Percentiles rank a stretch among this genome's conserved stretches.
phyloP scores from a whole-genome alignment of 495 filamentous ascomycete genomes.

The Coniosporium apollinis region DNA sequence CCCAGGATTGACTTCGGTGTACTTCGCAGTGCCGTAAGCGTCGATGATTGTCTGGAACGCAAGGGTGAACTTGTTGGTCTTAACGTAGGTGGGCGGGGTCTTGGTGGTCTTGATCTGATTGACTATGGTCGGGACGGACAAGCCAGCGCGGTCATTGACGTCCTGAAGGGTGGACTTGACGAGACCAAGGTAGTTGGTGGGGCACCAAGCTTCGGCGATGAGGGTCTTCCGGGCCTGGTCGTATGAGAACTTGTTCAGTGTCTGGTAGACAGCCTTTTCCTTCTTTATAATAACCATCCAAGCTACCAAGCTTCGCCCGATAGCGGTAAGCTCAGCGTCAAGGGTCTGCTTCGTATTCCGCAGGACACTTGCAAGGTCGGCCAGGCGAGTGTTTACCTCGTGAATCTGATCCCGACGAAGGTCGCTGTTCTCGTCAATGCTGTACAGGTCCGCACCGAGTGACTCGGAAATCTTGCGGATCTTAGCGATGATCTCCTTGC shows the following conservation, averaged over 20 bases:
- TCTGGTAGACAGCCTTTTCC: constrained; percentile 96
- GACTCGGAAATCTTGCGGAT: constrained; percentile 98
- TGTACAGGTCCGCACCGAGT: constrained; percentile 85
- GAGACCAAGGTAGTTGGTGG: constrained; percentile 71
- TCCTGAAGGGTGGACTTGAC: constrained; percentile 95
- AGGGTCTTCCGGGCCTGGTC: constrained; percentile 89
- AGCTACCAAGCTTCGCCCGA: constrained; percentile 70
- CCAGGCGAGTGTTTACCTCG: constrained; percentile 83
- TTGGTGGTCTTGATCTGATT: constrained; percentile 93
- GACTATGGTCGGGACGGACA: constrained; percentile 92
- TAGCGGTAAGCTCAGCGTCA: constrained; percentile 81
- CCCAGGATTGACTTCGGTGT: constrained; percentile 92
- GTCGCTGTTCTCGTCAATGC: constrained; percentile 92
- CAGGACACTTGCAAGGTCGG: constrained; percentile 78
- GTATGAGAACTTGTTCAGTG: constrained; percentile 90
- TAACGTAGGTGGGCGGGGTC: constrained; percentile 88
- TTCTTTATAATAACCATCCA: constrained; percentile 97
- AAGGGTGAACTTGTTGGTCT: constrained; percentile 95
- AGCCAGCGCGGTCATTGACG: constrained; percentile 84
- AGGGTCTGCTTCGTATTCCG: constrained; percentile 93
- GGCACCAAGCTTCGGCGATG: constrained; percentile 95
- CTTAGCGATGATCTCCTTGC: constrained; percentile 94
- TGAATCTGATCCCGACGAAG: constrained; percentile 85
- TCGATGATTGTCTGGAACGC: constrained; percentile 98
- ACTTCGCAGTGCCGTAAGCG: constrained; percentile 92